A percentile compares a stretch with the other conserved stretches of the same genome.
phyloP scores from a whole-genome alignment of 208 protist genomes.

The Wallacemonas sp. region DNA sequence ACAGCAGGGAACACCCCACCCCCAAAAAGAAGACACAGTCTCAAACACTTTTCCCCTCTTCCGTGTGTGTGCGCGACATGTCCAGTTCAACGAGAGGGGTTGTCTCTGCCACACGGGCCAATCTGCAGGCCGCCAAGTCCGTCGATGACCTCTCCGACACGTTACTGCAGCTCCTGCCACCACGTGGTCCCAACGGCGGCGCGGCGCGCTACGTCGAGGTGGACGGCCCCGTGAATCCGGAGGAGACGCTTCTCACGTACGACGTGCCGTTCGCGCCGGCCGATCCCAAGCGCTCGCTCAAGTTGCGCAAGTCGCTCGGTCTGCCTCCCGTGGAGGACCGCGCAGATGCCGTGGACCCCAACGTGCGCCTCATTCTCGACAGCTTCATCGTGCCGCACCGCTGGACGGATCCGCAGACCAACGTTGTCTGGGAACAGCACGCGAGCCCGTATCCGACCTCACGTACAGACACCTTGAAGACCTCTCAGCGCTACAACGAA shows the following conservation, averaged over 20 bases:
- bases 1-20: no score
- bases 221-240: constrained; percentile 56
- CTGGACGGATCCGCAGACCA: constrained; percentile 56
- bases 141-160: constrained; percentile 24
- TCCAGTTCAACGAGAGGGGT: no score
- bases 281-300: constrained; percentile 61
- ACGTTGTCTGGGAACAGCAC: constrained; percentile 84
- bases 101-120: background rate
- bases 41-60: no score
- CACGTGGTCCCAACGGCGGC: background rate
- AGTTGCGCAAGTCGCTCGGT: constrained; percentile 50
- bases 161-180: constrained; percentile 38
- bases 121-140: background rate
- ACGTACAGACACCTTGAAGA: constrained; percentile 75
- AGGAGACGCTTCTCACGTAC: constrained; percentile 72
- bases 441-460: constrained; percentile 63
- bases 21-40: no score
- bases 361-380: constrained; percentile 83
- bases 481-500: constrained; percentile 48
- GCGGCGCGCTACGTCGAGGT: constrained; percentile 57
- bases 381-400: constrained; percentile 81
- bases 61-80: no score
- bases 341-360: constrained; percentile 52
- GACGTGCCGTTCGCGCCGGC: constrained; percentile 74
- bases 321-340: constrained; percentile 24